A percentile compares a stretch with the other conserved stretches of the same genome.
Conservation (phyloP, 2,329 filamentous ascomycete genomes). For the Arthrobotrys conoides region DNA sequence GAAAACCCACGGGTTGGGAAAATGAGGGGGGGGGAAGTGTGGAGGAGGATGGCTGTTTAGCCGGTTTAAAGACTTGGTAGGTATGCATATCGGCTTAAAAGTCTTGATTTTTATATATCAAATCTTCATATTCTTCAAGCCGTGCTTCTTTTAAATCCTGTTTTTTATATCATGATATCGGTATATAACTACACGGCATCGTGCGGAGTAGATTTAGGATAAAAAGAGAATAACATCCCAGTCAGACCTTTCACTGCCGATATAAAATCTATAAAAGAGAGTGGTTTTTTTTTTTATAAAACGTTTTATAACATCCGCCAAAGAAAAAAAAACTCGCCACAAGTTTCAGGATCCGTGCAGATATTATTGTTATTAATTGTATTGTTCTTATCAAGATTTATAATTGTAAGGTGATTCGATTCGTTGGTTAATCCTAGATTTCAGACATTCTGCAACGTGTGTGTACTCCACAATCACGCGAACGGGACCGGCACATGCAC, state of each 20-base stretch:
- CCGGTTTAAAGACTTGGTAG: neutral
- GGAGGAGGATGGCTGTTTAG: neutral
- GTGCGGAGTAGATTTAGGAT: conserved; percentile 23
- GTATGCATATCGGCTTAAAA: conserved; percentile 9
- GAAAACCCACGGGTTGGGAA: conserved; percentile 8
- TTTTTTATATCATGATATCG: conserved; percentile 19
- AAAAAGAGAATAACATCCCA: conserved; percentile 16
- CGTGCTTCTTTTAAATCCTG: neutral
- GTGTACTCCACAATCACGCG: conserved; percentile 1
- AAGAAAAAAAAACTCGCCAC: neutral
- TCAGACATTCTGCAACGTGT: conserved; percentile 1
- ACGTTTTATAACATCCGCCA: neutral
- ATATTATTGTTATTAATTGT: too few species aligned
- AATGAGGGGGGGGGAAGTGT: neutral
- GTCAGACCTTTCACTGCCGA: neutral
- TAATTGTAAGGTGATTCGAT: neutral
- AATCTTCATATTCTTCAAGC: neutral
- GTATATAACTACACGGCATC: too few species aligned
- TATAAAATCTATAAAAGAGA: conserved; percentile 2
- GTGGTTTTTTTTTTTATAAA: conserved; percentile 2
- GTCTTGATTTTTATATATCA: too few species aligned
- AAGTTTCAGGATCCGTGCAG: conserved; percentile 11
- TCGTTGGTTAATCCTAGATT: neutral
- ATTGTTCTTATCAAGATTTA: conserved; percentile 1
- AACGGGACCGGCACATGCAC: neutral